Evolutionary conservation across 371 early-diverging fungal genomes (phyloP).

Genomic region (Mortierella sp.): DNA sequence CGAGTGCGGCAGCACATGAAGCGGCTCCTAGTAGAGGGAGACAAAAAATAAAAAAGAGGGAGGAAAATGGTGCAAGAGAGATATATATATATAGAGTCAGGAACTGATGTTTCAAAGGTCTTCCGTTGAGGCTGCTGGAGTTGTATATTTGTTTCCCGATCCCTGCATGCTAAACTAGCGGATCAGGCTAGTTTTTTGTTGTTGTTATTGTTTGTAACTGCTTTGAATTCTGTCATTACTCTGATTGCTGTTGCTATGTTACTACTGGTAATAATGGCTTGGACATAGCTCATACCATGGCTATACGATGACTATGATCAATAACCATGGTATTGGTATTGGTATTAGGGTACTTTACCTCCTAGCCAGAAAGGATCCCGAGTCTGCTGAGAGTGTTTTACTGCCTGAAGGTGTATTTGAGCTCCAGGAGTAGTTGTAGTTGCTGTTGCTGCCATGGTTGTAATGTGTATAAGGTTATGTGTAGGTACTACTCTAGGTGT

Average conservation of each 20-base stretch:
- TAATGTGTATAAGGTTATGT: not conserved
- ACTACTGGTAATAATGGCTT: not conserved
- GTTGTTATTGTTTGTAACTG: not conserved
- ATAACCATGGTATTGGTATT: not conserved
- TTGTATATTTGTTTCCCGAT: conserved; percentile 2
- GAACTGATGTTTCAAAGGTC: not conserved
- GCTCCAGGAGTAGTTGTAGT: conserved; percentile 19
- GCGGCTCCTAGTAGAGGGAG: conserved; percentile 35
- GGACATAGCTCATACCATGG: too few species aligned
- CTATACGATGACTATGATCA: too few species aligned
- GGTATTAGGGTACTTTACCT: conserved; percentile 31
- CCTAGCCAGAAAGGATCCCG: conserved; percentile 57
- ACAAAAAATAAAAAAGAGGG: conserved; percentile 6
- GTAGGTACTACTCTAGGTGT: not conserved
- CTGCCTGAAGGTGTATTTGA: conserved; percentile 22
- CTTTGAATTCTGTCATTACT: not conserved
- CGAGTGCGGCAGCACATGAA: conserved; percentile 52
- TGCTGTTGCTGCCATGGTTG: conserved; percentile 22
- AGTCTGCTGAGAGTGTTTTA: conserved; percentile 20
- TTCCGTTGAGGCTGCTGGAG: not conserved
- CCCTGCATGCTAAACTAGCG: not conserved
- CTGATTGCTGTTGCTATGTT: not conserved
- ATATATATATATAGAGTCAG: not conserved
- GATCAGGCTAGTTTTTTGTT: not conserved
- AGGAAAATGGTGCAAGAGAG: not conserved